Base-by-base conservation (phyloP, 2,329 filamentous ascomycete species). In the Fusarium hainanense region DNA sequence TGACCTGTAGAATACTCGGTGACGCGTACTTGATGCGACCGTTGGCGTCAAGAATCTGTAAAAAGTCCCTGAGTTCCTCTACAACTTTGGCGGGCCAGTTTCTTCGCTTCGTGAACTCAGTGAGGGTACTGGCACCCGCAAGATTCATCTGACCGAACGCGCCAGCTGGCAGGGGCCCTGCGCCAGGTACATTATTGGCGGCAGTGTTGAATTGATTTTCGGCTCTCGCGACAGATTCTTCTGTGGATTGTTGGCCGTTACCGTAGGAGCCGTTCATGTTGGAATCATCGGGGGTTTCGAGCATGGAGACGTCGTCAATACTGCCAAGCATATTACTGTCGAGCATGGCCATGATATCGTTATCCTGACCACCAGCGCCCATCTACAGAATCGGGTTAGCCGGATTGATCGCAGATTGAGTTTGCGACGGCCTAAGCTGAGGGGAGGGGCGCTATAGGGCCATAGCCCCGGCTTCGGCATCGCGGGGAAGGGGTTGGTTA, bases 11-110 rank as follows among this genome's bases (percentile, higher is more conserved):
- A 73, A 92, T 88, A 61, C 92, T 96, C 2, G 93, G 92, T 37
- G 94, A 97, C n/a, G 92, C 89, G 77, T 96, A 97, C 63, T 92
- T 87, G 73, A 98, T 91, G 69, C 92, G 89, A 40, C 94, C 93
- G 74, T 96, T 90, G 25, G 93, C 88, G 48, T 93, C 94, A 54
- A 98, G 87, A 63, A 98, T 94, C 77, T 97, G 90, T 58, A 97
- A 82, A 73, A 98, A 89, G 79, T 98, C 95, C 77, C 91, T 92
- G 73, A 98, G 84, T 83, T 97, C 94, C 79, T 97, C 93, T 25
- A 98, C 88, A 14, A 97, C 91, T 70, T 93, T 91, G 77, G 94
- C 92, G 18, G 93, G 92, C 95, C 95, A 98, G 77, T 96, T 88
- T 63, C 85, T 82, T 73, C 87, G 81, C 78, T 88, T 88, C 46